Percentiles rank a stretch among this genome's conserved stretches.
phyloP scores from a whole-genome alignment of 176 grass and related monocot species.

The Bonia amplexicaulis region DNA sequence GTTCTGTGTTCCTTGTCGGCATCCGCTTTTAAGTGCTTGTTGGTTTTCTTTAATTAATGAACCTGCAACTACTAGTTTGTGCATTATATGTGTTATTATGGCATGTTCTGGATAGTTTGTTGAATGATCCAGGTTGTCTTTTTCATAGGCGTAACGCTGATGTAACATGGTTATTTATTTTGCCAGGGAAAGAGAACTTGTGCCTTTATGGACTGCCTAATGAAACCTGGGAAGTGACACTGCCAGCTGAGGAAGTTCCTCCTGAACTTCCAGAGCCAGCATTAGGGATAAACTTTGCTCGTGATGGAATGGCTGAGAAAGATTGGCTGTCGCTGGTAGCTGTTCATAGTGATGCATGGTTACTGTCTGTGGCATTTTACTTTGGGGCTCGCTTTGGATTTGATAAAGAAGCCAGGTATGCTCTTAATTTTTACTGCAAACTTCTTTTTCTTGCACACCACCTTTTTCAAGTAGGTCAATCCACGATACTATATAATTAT shows the following conservation, averaged over 20 bases:
- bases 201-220: slow-evolving; percentile 60
- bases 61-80: background rate
- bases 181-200: slow-evolving; percentile 67
- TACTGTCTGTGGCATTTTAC: slow-evolving; percentile 64
- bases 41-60: slow-evolving; percentile 13
- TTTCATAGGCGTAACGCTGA: background rate
- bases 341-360: slow-evolving; percentile 80
- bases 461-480: background rate
- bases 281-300: slow-evolving; percentile 79
- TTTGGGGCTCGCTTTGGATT: slow-evolving; percentile 51
- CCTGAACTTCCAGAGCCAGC: slow-evolving; percentile 68
- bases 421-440: background rate
- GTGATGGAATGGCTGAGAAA: slow-evolving; percentile 44
- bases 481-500: background rate
- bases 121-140: background rate
- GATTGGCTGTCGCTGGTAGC: slow-evolving; percentile 68
- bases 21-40: background rate
- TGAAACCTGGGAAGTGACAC: slow-evolving; percentile 60
- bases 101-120: background rate
- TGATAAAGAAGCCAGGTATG: slow-evolving; percentile 58
- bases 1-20: background rate
- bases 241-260: slow-evolving; percentile 58
- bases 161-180: background rate
- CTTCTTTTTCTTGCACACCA: background rate
- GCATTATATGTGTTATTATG: background rate